Base-by-base conservation (phyloP, 129 eudicot species). In the Flaveria sonorensis region DNA sequence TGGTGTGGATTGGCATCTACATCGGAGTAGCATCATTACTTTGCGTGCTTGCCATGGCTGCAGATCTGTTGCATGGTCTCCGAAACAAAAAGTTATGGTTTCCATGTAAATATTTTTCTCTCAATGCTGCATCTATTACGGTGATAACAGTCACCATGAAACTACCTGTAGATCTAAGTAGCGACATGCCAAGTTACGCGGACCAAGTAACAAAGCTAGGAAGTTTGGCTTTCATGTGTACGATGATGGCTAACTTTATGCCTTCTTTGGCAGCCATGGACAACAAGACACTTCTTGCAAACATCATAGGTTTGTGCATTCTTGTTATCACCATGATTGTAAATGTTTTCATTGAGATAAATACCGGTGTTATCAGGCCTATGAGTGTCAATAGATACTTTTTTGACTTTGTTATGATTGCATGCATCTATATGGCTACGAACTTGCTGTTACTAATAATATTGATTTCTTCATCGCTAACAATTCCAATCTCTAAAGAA, bases 1-100 rank as follows among this genome's bases (percentile, higher is more conserved):
- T 85, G 86, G 76, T 79, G 47, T 82, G 81, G 79, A 82, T 85
- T 51, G 89, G 89, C n/a, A 36, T 71, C 53, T 85, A 85, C 55
- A 66, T 85, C 9, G 84, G 84, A 30, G 65, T 76, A 40, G 89
- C 86, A 19, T 81, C 86, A 12, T 51, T 57, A 3, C 16, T 75
- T 42, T 85, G 89, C 65, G 15, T 73, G 40, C 68, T 85, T 42
- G 79, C 79, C 3, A 82, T 85, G 79, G 67, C 73, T 0, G 84
- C 66, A 12, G 66, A 60, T 23, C 15, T 60, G 39, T 12, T 23
- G 40, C 66, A 10, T 60, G 66, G 66, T 60, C 24, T 60, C 39
- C 66, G 66, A 60, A 60, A 26, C 26, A 60, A 60, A 60, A 47
- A 60, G 23, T 26, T 30, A 4, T 85, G 89, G 89, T 70, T 78